These are phyloP conservation scores for Vanilla planifolia DNA, from an alignment of 106 monocot genomes.

Conservation along the genomic window DNA sequence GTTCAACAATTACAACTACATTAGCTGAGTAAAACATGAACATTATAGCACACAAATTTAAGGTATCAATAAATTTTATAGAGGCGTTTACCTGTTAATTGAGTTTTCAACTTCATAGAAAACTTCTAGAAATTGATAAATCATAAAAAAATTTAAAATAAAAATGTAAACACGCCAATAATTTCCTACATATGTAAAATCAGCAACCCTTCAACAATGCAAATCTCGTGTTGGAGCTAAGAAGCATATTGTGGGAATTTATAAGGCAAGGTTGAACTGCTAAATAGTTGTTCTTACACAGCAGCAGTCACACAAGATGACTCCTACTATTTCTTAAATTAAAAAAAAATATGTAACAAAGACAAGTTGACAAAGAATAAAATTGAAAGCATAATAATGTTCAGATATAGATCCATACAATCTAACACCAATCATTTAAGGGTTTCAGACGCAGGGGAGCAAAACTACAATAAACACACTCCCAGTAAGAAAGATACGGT, in stretches of 20 bases:
- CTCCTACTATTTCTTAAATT: background rate
- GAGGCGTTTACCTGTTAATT: background rate
- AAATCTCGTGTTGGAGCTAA: background rate
- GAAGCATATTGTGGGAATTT: background rate
- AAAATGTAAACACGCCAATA: background rate
- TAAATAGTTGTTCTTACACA: background rate
- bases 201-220: background rate
- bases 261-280: background rate
- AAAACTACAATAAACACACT: background rate
- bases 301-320: background rate
- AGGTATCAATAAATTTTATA: background rate
- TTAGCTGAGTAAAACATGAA: background rate
- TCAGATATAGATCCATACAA: background rate
- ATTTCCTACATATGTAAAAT: background rate
- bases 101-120: background rate
- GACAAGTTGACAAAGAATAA: no score
- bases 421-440: background rate
- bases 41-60: background rate
- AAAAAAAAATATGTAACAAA: background rate
- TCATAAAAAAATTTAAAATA: background rate
- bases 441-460: background rate
- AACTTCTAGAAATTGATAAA: background rate
- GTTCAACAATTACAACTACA: background rate
- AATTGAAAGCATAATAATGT: background rate
- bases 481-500: background rate